phyloP scores from a whole-genome alignment of 345 rosid genomes.

The Citrus cavaleriei region DNA sequence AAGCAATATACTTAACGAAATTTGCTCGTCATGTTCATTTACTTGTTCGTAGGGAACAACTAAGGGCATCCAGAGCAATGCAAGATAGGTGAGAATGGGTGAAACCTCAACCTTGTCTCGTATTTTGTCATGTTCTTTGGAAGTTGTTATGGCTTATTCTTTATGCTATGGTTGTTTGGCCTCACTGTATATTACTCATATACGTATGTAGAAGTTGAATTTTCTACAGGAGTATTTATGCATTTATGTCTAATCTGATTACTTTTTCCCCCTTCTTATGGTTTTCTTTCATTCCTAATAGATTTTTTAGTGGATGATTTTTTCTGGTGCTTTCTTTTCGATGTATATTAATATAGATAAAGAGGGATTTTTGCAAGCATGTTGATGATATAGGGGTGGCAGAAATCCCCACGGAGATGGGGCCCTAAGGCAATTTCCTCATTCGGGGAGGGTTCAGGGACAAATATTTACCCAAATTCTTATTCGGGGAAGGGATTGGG shows the following conservation, averaged over 20 bases:
- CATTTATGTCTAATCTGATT: neutral
- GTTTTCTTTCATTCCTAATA: neutral
- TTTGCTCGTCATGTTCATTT: slow-evolving; percentile 97
- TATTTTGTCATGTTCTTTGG: neutral
- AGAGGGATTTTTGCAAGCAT: neutral
- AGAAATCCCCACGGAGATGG: no score
- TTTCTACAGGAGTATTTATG: neutral
- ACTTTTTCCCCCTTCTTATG: neutral
- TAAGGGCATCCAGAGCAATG: slow-evolving; percentile 97
- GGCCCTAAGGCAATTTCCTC: no score
- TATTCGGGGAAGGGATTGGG: no score
- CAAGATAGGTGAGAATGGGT: slow-evolving; percentile 81
- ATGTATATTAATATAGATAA: neutral
- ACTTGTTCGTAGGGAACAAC: slow-evolving; percentile 79
- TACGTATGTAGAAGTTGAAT: neutral
- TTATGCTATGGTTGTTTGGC: neutral
- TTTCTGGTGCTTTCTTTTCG: neutral
- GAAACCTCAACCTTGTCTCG: neutral
- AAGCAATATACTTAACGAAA: slow-evolving; percentile 89
- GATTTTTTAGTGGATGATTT: neutral
- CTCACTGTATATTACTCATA: neutral
- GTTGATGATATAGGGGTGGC: neutral
- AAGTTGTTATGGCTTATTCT: neutral
- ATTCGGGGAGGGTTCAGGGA: no score
- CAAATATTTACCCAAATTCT: no score